Evolutionary conservation across 176 grass and related monocot species (phyloP).

Genomic region (Metroxylon sagu): DNA sequence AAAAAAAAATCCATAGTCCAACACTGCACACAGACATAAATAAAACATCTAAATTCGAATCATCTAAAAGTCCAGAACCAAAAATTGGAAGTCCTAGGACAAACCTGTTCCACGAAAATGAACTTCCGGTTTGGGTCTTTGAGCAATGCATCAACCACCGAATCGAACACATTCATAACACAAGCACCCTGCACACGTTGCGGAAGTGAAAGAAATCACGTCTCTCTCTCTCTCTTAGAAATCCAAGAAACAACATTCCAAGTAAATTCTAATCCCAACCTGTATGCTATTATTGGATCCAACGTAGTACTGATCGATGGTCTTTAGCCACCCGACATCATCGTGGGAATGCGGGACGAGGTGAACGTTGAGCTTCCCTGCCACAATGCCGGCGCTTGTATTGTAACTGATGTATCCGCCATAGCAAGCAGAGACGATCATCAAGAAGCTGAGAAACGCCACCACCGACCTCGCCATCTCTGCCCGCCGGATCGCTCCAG

Average conservation of each 20-base stretch:
- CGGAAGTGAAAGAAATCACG: not conserved
- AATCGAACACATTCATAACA: conserved; percentile 76
- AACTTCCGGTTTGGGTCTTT: conserved; percentile 61
- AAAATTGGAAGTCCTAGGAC: not conserved
- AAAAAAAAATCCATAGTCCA: too few relatives aligned
- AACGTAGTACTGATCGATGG: conserved; percentile 86
- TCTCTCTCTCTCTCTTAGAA: too few relatives aligned
- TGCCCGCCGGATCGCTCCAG: too few relatives aligned
- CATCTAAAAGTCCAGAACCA: not conserved
- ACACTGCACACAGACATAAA: too few relatives aligned
- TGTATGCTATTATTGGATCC: conserved; percentile 76
- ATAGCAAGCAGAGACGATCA: too few relatives aligned
- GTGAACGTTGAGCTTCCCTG: conserved; percentile 73
- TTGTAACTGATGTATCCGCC: conserved; percentile 29
- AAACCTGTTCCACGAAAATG: conserved; percentile 71
- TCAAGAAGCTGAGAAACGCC: too few relatives aligned
- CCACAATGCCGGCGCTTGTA: conserved; percentile 32
- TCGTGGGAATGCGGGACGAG: conserved; percentile 82
- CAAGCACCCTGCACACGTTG: conserved; percentile 38
- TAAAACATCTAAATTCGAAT: not conserved
- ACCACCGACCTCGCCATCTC: too few relatives aligned
- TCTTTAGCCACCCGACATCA: conserved; percentile 98
- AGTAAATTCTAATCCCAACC: conserved; percentile 19
- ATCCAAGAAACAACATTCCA: not conserved
- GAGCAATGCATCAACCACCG: conserved; percentile 63